Base-by-base conservation (phyloP, 306 rosid species). In the Mucuna pruriens region DNA sequence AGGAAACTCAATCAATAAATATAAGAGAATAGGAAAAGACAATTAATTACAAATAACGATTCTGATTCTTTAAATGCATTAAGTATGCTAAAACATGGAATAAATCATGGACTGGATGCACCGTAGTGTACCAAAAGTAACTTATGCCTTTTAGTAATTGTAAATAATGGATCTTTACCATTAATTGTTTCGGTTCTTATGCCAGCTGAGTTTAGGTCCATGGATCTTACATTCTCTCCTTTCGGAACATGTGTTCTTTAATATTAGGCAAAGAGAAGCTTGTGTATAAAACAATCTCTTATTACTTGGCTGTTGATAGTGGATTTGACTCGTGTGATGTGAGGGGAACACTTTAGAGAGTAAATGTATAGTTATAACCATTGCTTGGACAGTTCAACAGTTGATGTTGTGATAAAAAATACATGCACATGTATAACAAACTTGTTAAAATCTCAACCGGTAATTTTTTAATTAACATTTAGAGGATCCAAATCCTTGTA, bases 111-210 rank as follows among this genome's bases (percentile, higher is more conserved):
- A 22, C 38, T 8, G 5, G 54, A 54, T 55, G 15, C 16, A 22
- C 63, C 6, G 0, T 29, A 29, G 31, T 29, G 31, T 29, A 29
- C 31, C 23, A 0, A 51, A n/a, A 6, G 22, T 6, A 51, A 1
- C 25, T 51, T 51, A 16, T 20, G 6, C 58, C 25, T 51, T n/a
- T 55, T 9, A 7, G 2, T 29, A 22, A 16, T 55, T 55, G 63
- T 25, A 55, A 20, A 9, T 55, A 17, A 17, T 51, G 58, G 9
- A 19, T 6, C 58, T 51, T 51, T 0, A 51, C 23, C 25, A 16
- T 49, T 49, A 52, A 39, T 23, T 78, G 67, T 36, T 57, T 42
- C 19, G 1, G 26, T 63, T 78, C 68, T 51, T 78, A 51, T 16
- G 19, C 55, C 2, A 3, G 20, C 9, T 16, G 55, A 49, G 20